Conservation (phyloP, 2,329 filamentous ascomycete genomes). For the Microdochium bolleyi region DNA sequence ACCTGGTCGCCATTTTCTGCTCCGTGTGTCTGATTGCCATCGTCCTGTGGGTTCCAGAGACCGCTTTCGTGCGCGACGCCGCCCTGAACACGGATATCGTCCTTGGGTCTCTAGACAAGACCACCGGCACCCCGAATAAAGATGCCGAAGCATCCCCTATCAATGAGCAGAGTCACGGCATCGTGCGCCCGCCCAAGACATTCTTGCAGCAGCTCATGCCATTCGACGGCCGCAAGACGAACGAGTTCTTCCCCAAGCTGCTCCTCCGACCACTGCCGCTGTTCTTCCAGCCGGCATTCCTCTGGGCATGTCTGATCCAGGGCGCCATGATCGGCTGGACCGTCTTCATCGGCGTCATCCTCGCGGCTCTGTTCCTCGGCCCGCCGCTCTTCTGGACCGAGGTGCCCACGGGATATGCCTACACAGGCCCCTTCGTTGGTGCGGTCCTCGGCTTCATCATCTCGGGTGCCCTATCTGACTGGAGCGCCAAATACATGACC, state of each 20-base stretch:
- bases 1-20: slow-evolving; percentile 79
- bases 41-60: slow-evolving; percentile 78
- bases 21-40: slow-evolving; percentile 62
- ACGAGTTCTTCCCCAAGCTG: slow-evolving; percentile 62
- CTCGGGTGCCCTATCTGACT: slow-evolving; percentile 69
- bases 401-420: slow-evolving; percentile 76
- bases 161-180: neutral
- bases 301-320: slow-evolving; percentile 75
- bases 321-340: slow-evolving; percentile 93
- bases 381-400: slow-evolving; percentile 77
- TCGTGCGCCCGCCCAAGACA: slow-evolving; percentile 29
- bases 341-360: slow-evolving; percentile 78
- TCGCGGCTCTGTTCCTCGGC: slow-evolving; percentile 75
- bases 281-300: slow-evolving; percentile 74
- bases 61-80: slow-evolving; percentile 61
- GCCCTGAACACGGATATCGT: slow-evolving; percentile 63
- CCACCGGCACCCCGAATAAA: slow-evolving; percentile 1
- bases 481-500: slow-evolving; percentile 48
- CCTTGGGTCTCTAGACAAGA: slow-evolving; percentile 20
- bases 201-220: slow-evolving; percentile 54
- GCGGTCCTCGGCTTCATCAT: slow-evolving; percentile 70
- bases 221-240: slow-evolving; percentile 76
- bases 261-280: slow-evolving; percentile 72
- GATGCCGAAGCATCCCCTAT: neutral
- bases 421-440: slow-evolving; percentile 79